Base-by-base conservation (phyloP, 208 protist genomes). In the Herpetomonas samuelpessoai region DNA sequence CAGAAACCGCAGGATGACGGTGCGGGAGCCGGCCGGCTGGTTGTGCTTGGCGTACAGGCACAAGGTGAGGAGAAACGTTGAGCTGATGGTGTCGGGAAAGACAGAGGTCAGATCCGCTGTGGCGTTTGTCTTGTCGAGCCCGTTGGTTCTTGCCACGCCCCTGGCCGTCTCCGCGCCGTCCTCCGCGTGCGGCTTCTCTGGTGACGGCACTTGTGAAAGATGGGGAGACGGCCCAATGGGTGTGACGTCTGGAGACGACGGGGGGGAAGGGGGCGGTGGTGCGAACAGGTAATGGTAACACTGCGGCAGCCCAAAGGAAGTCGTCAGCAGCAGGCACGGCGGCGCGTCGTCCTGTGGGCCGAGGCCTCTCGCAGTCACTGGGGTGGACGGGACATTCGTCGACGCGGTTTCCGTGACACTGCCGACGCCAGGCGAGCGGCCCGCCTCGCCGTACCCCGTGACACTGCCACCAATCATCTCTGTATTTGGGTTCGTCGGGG, bases 41-140 rank as follows among this genome's bases (percentile, higher is more conserved):
- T 93, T 72, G 24, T 81, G 78, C 68, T 88, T 91, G 7, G 81
- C 83, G 65, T 81, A 87, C 65, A 83, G 75, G 62, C 87, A 93
- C 30, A 93, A 65, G 1, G 68, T 69, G 21, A 87, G 58, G 19
- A 93, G 51, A 47, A 93, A 89, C 9, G 77, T 57, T 39, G 68
- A 48, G 44, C 83, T 83, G 52, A 90, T 83, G 3, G 84, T 30
- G 47, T 45, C 28, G 28, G 58, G 65, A 22, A 53, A 51, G 46
- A 26, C 18, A n/a, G 22, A 51, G 46, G 22, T 22, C 12, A 51
- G 7, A n/a, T 51, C 24, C 24, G 46, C 19, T n/a, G 38, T 45
- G 38, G 38, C 38, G 38, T 18, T 12, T 12, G 38, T 45, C 14
- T n/a, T 45, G 38, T 12, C 18, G 38, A 45, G 38, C 18, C 38